Evolutionary conservation across 2,329 filamentous ascomycete genomes (phyloP), one percentile per base, ranked within the genome.

Genomic region (Aspergillus brunneoviolaceus): DNA sequence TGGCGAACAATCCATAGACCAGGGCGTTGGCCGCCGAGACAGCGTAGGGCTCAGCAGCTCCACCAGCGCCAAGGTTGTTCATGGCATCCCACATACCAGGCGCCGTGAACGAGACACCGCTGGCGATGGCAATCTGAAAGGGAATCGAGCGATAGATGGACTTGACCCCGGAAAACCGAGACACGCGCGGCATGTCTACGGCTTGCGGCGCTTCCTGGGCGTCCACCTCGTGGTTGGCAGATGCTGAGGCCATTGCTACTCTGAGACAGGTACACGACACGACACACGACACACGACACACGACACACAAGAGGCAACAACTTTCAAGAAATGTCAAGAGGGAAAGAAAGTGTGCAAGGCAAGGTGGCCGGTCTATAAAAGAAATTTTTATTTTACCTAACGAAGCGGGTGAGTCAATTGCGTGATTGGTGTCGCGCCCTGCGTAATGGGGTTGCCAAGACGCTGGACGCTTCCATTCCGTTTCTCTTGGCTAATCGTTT

Each of bases 61-160:
- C 59, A n/a, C 59, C 59, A n/a, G 59, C 59, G 5, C 59, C 59
- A 16, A 61, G n/a, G 39, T 58, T 58, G 47, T 58, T 58, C 56
- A 61, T 19, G 9, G 59, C 59, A 58, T 61, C 59, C 59, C 59
- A 61, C 59, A 61, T 61, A 11, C 59, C 59, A 4, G 59, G 59
- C 10, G 59, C 59, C 5, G 59, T 61, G 48, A 61, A 61, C 1
- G 59, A 61, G n/a, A 61, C 59, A 9, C 55, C 59, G 29, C 59
- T 61, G 55, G 55, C 55, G 42, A 61, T 61, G 51, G 59, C 59
- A 51, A 61, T 61, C 21, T 61, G 59, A 35, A 61, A 61, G n/a
- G 59, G 59, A 31, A 61, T 61, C 5, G 59, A 61, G 21, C 59
- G 55, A 16, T 45, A 45, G 39, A 45, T 6, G 39, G 39, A 45